Conservation (phyloP, 352 stramenopile species). For the Phytophthora sojae region DNA sequence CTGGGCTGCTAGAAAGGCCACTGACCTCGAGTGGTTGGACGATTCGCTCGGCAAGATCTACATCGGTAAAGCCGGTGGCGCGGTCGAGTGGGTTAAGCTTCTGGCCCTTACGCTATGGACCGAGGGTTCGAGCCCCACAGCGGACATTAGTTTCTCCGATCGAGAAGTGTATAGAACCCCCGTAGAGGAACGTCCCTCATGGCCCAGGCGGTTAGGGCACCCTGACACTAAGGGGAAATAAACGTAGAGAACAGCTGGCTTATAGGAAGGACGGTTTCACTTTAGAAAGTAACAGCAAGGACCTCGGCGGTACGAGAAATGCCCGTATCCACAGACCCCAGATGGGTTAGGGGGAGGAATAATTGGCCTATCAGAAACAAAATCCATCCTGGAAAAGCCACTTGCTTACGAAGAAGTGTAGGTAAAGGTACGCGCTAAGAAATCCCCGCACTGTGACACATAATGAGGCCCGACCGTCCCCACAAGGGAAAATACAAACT, state of each 20-base stretch:
- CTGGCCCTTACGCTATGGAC: too few relatives aligned
- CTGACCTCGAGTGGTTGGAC: slow-evolving; percentile 41
- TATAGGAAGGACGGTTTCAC: background rate
- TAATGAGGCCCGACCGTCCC: background rate
- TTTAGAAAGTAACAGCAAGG: background rate
- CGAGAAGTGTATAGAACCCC: too few relatives aligned
- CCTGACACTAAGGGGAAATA: background rate
- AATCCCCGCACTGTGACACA: background rate
- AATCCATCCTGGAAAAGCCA: background rate
- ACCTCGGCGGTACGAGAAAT: background rate
- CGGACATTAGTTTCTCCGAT: too few relatives aligned
- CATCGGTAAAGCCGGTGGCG: too few relatives aligned
- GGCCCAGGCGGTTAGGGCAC: too few relatives aligned
- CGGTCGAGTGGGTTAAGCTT: too few relatives aligned
- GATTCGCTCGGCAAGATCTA: slow-evolving; percentile 42
- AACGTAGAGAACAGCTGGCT: too few relatives aligned
- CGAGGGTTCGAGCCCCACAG: too few relatives aligned
- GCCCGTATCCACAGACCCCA: background rate
- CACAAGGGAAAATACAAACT: background rate
- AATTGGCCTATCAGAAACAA: background rate
- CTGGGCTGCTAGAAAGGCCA: slow-evolving; percentile 18
- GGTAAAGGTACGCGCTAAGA: background rate
- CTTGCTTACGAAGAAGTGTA: background rate
- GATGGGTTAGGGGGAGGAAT: background rate
- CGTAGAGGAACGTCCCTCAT: too few relatives aligned